These are phyloP conservation scores for Golubevia pallescens DNA, from an alignment of 1,284 basidiomycete genomes.

Conservation along the genomic window DNA sequence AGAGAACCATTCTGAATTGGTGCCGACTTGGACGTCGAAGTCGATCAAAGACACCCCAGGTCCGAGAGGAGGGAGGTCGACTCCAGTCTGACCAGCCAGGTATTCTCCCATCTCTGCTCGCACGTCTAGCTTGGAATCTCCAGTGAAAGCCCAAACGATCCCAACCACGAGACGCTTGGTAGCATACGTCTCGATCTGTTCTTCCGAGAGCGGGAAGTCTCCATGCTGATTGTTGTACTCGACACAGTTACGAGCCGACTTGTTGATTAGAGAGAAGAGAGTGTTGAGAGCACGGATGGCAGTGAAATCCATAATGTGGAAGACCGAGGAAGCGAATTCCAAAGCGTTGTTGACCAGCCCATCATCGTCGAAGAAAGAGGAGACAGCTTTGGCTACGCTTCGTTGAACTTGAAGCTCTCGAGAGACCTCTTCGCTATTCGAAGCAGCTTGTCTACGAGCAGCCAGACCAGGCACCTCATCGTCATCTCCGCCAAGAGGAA, in stretches of 20 bases:
- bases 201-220: conserved; percentile 86
- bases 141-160: conserved; percentile 97
- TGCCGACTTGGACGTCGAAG: conserved; percentile 83
- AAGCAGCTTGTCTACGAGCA: neutral
- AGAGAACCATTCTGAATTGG: conserved; percentile 75
- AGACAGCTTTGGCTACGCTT: conserved; percentile 71
- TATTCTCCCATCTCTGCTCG: conserved; percentile 90
- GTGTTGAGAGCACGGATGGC: conserved; percentile 88
- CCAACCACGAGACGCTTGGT: conserved; percentile 87
- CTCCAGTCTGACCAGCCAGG: conserved; percentile 81
- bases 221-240: conserved; percentile 94
- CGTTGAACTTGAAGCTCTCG: conserved; percentile 77
- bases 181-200: conserved; percentile 87
- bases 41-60: conserved; percentile 88
- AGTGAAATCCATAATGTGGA: conserved; percentile 99
- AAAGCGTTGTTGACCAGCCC: conserved; percentile 83
- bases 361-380: conserved; percentile 73
- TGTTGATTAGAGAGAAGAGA: conserved; percentile 95
- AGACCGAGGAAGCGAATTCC: conserved; percentile 78
- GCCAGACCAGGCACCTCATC: conserved; percentile 68
- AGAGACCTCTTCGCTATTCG: conserved; percentile 66
- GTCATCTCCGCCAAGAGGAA: conserved; percentile 87
- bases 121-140: conserved; percentile 87
- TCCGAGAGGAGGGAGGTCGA: conserved; percentile 78
- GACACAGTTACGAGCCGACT: conserved; percentile 88